These are phyloP conservation scores for Trametes cubensis DNA, from an alignment of 768 basidiomycete genomes.

Conservation along the genomic window DNA sequence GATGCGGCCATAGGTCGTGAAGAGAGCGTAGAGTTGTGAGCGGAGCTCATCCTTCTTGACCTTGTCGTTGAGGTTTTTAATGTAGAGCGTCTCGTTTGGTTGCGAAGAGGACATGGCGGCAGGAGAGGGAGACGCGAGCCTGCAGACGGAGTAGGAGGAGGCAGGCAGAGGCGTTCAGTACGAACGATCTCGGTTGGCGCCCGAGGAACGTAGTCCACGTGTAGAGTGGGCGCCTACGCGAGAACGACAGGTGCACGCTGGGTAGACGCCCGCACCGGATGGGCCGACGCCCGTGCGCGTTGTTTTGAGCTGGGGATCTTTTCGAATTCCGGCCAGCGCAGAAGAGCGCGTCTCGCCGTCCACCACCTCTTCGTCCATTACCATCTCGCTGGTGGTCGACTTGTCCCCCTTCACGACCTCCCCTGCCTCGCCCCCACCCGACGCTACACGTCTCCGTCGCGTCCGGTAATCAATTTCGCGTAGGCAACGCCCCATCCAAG, in stretches of 20 bases:
- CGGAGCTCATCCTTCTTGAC: conserved; percentile 90
- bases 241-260: neutral
- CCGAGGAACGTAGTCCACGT: neutral
- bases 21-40: conserved; percentile 80
- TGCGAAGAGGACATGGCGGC: conserved; percentile 50
- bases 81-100: conserved; percentile 87
- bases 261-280: neutral
- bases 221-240: neutral
- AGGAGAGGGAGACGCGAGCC: neutral
- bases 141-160: neutral
- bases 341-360: conserved; percentile 4
- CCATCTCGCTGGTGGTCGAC: conserved; percentile 1
- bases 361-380: neutral
- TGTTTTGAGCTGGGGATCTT: conserved; percentile 1
- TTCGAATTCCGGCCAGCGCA: conserved; percentile 13
- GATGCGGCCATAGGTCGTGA: conserved; percentile 91
- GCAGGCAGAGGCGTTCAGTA: conserved; percentile 6
- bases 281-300: conserved; percentile 18
- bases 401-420: conserved; percentile 6
- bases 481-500: neutral
- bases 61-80: conserved; percentile 93
- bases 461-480: neutral
- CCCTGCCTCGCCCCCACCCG: neutral
- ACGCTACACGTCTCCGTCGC: conserved; percentile 4
- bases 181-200: neutral